phyloP scores from a whole-genome alignment of 768 basidiomycete species.

The Melanogaster broomeanus region DNA sequence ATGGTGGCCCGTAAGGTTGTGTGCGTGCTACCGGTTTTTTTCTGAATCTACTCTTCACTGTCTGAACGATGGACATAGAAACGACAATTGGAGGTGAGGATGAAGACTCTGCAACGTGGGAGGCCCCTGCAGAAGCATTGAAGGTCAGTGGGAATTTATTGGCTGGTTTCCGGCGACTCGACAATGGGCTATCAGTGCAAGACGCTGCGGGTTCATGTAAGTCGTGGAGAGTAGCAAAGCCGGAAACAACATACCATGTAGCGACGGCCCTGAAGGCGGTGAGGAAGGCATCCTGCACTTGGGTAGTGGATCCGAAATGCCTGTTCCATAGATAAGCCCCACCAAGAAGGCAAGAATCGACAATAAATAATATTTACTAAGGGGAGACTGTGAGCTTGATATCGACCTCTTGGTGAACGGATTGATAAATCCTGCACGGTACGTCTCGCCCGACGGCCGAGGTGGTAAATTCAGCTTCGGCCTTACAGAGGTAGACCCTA shows the following conservation, averaged over 20 bases:
- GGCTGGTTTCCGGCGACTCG: conserved; percentile 10
- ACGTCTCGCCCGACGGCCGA: conserved; percentile 1
- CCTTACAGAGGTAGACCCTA: neutral
- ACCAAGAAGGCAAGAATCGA: neutral
- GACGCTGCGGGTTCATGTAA: neutral
- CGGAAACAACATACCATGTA: neutral
- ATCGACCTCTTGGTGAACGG: conserved; percentile 18
- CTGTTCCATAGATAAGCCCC: conserved; percentile 4
- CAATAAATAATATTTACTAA: conserved; percentile 6
- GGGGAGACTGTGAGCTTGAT: conserved; percentile 15
- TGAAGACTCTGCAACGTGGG: conserved; percentile 7
- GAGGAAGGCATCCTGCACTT: neutral
- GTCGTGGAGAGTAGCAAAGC: neutral
- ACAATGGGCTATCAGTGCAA: neutral
- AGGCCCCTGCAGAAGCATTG: conserved; percentile 13
- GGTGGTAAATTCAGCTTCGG: neutral
- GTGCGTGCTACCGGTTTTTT: conserved; percentile 33
- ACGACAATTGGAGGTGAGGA: neutral
- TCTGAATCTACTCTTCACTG: conserved; percentile 16
- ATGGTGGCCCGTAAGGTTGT: conserved; percentile 40
- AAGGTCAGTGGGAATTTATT: conserved; percentile 26
- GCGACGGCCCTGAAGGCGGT: neutral
- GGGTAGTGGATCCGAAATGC: neutral
- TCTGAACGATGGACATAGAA: conserved; percentile 12
- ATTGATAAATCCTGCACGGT: conserved; percentile 15